Base-by-base conservation (phyloP, 1,139 yeast species). In the Yamadazyma taylorii region DNA sequence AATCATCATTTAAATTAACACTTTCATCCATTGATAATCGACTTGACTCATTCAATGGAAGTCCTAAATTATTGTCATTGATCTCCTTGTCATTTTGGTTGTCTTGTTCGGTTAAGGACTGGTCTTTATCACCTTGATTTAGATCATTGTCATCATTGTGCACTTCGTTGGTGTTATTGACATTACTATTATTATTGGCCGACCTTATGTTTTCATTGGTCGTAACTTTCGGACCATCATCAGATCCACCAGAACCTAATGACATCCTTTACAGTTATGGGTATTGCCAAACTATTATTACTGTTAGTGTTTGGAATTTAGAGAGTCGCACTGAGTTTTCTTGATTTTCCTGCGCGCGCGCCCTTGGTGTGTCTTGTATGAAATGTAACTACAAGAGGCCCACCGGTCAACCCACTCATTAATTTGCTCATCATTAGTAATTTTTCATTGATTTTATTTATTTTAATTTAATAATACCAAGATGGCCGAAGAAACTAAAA, bases 1-100 rank as follows among this genome's bases (percentile, higher is more conserved):
- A 53, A 43, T 68, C 74, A 43, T 69, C 74, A 46, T 69, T 66
- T 37, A 69, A 53, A 42, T 61, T 59, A 32, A 60, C 56, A 31
- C 60, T 62, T 5, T 55, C 63, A 34, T 64, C 69, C 15, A 57
- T 43, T 15, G 72, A 66, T 11, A 48, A 35, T 30, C 65, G 51
- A 32, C 38, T 40, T 36, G 40, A 36, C 32, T 45, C 47, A 36
- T 38, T 37, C 31, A 44, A 37, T n/a, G 53, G 41, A n/a, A 39
- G 19, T 14, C 32, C 11, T 11, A 37, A 30, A 28, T 35, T 33
- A n/a, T 17, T 17, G 7, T 11, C 19, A 13, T 31, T 13, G 14
- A 15, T 21, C 4, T 17, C 15, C 7, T 21, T 23, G 25, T 17
- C 17, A 11, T 14, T 12, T 21, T 16, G 11, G 24, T 11, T 29